Base-by-base conservation (phyloP, 2,329 filamentous ascomycete genomes). In the Cordyceps sp. region DNA sequence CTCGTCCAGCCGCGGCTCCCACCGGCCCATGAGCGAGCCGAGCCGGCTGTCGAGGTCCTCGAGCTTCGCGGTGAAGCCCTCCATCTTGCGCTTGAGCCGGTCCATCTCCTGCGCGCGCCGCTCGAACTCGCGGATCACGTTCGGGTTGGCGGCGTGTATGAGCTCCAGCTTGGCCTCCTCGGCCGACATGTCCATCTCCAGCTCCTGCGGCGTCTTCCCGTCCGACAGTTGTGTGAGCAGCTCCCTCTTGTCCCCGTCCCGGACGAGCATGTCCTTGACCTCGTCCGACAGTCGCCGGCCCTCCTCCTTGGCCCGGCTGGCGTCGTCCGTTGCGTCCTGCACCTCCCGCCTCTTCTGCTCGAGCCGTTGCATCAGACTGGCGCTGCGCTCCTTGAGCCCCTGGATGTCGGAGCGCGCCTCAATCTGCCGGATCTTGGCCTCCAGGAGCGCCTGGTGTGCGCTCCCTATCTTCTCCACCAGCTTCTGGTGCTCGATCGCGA, bases 371-470 rank as follows among this genome's bases (percentile, higher is more conserved):
- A 65, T 61, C 36, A 84, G 70, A 30, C 70, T 61, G 8, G 52
- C 43, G 42, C 84, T 83, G 36, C 75, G 74, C 13, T 60, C 58
- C 43, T 71, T 69, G n/a, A 94, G 61, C 6, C 69, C 69, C 28
- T 72, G 63, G 3, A 79, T 53, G 45, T 98, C 90, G 0, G 85
- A 94, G n/a, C 63, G 53, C 2, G 84, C 86, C 58, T 98, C 90
- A 20, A 92, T 68, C 1, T 69, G 58, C 37, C 73, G 64, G 28
- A 94, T 64, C 41, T 81, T 69, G 2, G 70, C 73, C 43, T 86
- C 74, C 13, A 86, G 53, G 10, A 83, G 56, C 12, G 68, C 66
- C 29, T 76, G 64, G 32, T 80, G 72, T 6, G 72, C 63, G 30
- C 61, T 53, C 12, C 71, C 69, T 28, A 93, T 66, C 15, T 54